Evolutionary conservation across 306 rosid species (phyloP), one percentile per base, ranked within the genome.

Genomic region (Gastrolobium villosum): DNA sequence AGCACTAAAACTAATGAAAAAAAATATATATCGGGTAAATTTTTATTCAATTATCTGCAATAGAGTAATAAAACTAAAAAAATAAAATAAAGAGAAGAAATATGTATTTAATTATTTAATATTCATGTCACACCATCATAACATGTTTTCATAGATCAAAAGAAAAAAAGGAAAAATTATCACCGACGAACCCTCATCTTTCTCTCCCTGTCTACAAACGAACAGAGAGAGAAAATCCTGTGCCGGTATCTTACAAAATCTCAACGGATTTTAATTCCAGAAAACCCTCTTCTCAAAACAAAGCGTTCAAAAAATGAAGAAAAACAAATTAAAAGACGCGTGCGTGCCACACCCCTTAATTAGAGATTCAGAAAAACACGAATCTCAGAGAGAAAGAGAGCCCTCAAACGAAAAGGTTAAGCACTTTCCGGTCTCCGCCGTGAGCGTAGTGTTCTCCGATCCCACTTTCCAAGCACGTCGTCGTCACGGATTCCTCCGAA

Each of bases 401-500:
- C 79, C 26, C 82, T 90, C 88, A 94, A 13, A 57, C 64, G 87
- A 95, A 95, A 72, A 95, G 85, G 78, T 87, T 91, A 55, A 91
- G 89, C 76, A 89, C 90, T 78, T 88, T 92, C 78, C 86, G 80
- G 14, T 87, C 87, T 14, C 80, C 86, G 65, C 75, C 87, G 34
- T 46, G 46, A 54, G 43, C 65, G 9, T 70, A 75, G 6, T 75
- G 83, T 74, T 85, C 93, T 9, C 80, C 84, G 5, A 80, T 20
- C 46, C 88, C 83, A 64, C 86, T 81, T 1, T 92, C 97, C 79
- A 89, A 86, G 75, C 96, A 89, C 65, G 88, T 81, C 39, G 93
- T 94, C 15, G 93, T 88, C 52, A 67, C 97, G 1, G 99, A 95
- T 70, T 92, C 99, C 69, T 89, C 99, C 0, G 99, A 95, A 68